These are phyloP conservation scores for Aspergillus chevalieri DNA, from an alignment of 2,329 filamentous ascomycete genomes.

Conservation along the genomic window DNA sequence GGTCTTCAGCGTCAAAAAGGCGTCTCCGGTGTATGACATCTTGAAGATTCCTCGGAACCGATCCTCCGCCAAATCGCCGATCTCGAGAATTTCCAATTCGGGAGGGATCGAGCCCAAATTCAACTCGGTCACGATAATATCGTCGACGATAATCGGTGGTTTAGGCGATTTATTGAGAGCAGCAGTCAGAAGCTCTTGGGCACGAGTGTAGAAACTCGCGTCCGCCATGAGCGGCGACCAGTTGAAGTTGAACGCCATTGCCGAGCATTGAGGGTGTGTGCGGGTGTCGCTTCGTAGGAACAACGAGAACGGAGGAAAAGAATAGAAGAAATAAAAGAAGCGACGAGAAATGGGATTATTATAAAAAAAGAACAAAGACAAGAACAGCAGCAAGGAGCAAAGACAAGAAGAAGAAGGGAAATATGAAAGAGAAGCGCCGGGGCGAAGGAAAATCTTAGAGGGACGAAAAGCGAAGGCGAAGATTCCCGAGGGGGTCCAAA, in stretches of 20 bases:
- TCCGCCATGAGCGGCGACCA: conserved; percentile 98
- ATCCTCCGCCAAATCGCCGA: conserved; percentile 95
- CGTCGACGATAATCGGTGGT: conserved; percentile 97
- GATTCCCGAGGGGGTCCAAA: not conserved
- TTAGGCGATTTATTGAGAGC: conserved; percentile 97
- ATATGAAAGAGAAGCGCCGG: not conserved
- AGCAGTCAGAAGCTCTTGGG: conserved; percentile 87
- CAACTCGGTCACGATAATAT: conserved; percentile 96
- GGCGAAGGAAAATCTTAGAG: conserved; percentile 8
- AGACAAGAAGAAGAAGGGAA: not conserved
- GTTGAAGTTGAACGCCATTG: conserved; percentile 99
- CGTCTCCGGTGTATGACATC: conserved; percentile 96
- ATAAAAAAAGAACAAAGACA: not conserved
- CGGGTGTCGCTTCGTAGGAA: not conserved
- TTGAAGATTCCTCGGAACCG: conserved; percentile 98
- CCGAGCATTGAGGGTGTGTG: conserved; percentile 12
- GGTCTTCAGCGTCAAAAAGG: conserved; percentile 89
- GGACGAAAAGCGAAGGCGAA: conserved; percentile 6
- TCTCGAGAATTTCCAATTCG: conserved; percentile 93
- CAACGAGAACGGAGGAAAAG: not conserved
- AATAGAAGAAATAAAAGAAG: not conserved
- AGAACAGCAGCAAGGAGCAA: not conserved
- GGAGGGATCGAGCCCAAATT: conserved; percentile 93
- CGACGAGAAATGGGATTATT: not conserved
- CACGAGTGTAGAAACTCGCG: conserved; percentile 80